Conservation (phyloP, 164 flowering plant species). For the Vitis vinifera region DNA sequence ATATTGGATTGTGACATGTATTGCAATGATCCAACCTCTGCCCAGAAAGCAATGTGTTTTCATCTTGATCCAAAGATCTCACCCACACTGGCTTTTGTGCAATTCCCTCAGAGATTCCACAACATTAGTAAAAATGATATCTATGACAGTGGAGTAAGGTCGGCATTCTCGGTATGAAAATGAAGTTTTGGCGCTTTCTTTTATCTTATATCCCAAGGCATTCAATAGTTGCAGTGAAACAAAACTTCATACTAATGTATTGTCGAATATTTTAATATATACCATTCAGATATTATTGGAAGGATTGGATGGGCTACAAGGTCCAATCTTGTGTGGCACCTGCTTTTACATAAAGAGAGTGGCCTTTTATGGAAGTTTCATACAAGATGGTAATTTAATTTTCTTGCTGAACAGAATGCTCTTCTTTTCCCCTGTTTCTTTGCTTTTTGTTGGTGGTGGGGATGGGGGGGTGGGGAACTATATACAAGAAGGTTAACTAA, state of each 20-base stretch:
- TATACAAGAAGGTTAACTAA: no score
- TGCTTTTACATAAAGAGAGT: conserved; percentile 45
- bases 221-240: no score
- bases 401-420: no score
- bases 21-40: conserved; percentile 51
- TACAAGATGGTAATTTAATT: no score
- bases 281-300: conserved; percentile 27
- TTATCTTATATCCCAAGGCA: no score
- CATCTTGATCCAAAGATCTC: conserved; percentile 39
- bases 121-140: conserved; percentile 39
- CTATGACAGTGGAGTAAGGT: conserved; percentile 37
- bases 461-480: no score
- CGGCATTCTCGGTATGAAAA: conserved; percentile 20
- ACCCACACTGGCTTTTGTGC: conserved; percentile 38
- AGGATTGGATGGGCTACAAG: conserved; percentile 49
- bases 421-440: no score
- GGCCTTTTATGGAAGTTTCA: conserved; percentile 27
- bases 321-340: conserved; percentile 43
- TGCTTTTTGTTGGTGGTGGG: no score
- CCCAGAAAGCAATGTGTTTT: conserved; percentile 58
- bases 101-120: conserved; percentile 54
- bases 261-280: neutral
- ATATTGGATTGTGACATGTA: conserved; percentile 60
- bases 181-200: neutral
- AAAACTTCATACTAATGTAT: neutral